Percentiles rank a stretch among this genome's conserved stretches.
Evolutionary conservation across 768 basidiomycete species (phyloP).

Genomic region (Sistotremastrum niveocremeum): DNA sequence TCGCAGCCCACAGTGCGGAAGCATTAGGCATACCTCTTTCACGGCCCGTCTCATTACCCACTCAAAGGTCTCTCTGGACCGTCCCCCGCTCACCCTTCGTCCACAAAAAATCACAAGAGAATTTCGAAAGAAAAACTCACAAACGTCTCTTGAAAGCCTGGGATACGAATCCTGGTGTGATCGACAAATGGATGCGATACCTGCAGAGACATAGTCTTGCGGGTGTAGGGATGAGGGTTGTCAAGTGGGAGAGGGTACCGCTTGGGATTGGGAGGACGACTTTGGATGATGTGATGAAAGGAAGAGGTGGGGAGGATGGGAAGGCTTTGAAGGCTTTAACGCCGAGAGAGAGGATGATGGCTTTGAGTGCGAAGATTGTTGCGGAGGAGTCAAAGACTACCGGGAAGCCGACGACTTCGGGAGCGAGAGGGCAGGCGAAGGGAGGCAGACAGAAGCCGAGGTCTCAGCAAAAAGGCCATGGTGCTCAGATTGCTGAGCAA

Average conservation of each 20-base stretch:
- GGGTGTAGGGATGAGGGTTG: constrained; percentile 79
- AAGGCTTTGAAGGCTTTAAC: constrained; percentile 9
- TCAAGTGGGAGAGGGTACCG: constrained; percentile 60
- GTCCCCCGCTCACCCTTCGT: constrained; percentile 77
- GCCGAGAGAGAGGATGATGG: constrained; percentile 21
- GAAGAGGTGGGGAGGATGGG: constrained; percentile 18
- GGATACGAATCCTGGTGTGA: constrained; percentile 69
- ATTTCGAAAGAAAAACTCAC: constrained; percentile 77
- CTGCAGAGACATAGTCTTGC: constrained; percentile 59
- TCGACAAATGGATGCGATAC: constrained; percentile 73
- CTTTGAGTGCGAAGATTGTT: constrained; percentile 16
- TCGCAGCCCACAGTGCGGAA: constrained; percentile 73
- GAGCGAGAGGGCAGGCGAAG: too few species aligned
- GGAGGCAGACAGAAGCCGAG: too few species aligned
- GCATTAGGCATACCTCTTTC: constrained; percentile 73
- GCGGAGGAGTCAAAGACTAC: constrained; percentile 18
- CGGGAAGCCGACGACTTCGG: constrained; percentile 10
- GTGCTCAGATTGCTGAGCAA: too few species aligned
- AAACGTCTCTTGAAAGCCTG: constrained; percentile 82
- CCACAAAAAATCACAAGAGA: constrained; percentile 91
- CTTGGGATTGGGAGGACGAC: constrained; percentile 30
- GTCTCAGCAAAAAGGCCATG: too few species aligned
- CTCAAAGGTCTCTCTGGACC: constrained; percentile 69
- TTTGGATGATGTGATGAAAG: constrained; percentile 21
- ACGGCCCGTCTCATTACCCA: constrained; percentile 51